Conservation (phyloP, 352 stramenopile genomes). For the Phytophthora uliginosa region DNA sequence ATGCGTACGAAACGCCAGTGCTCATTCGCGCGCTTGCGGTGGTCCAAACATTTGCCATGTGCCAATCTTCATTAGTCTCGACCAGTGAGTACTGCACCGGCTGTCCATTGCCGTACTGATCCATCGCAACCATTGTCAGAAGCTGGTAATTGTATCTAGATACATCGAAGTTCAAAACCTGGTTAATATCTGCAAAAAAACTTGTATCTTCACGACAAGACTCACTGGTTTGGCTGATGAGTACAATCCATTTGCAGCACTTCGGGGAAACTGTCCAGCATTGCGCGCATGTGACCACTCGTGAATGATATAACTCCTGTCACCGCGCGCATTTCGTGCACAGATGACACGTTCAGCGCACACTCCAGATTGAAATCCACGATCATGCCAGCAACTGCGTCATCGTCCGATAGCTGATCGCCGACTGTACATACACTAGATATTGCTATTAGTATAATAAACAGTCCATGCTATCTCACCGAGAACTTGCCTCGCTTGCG, state of each 20-base stretch:
- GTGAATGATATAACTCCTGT: slow-evolving; percentile 19
- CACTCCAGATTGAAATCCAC: slow-evolving; percentile 13
- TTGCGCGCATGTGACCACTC: slow-evolving; percentile 5
- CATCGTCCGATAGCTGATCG: neutral
- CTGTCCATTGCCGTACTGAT: no score
- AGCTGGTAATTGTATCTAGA: no score
- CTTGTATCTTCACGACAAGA: no score
- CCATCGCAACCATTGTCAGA: no score
- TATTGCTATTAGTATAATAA: neutral
- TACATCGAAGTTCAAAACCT: no score
- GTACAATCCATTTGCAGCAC: slow-evolving; percentile 1
- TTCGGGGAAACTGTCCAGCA: slow-evolving; percentile 8
- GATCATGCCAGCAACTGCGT: slow-evolving; percentile 13
- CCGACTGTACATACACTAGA: neutral
- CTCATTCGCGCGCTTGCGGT: no score
- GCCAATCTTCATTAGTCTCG: no score
- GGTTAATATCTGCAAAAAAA: no score
- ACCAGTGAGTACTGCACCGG: no score
- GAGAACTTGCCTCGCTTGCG: neutral
- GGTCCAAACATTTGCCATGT: no score
- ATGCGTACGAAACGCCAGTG: no score
- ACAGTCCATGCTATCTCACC: neutral
- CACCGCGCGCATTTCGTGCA: slow-evolving; percentile 11
- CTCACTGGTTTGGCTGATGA: neutral
- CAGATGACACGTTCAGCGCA: neutral